These are phyloP conservation scores for Hyphopichia fennica DNA, from an alignment of 1,139 yeast species.

Conservation along the genomic window DNA sequence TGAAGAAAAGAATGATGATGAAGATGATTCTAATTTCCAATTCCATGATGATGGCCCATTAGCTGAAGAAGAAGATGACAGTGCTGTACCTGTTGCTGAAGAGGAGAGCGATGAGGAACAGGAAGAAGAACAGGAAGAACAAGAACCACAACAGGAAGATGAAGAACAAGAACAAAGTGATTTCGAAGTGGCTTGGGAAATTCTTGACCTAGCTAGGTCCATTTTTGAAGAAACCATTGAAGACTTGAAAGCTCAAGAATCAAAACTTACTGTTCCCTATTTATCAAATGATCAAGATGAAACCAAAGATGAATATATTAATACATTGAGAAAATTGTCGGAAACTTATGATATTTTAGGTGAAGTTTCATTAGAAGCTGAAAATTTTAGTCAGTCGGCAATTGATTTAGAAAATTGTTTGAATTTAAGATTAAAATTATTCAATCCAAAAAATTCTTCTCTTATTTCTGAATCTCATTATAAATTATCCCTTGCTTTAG, in stretches of 20 bases:
- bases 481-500: constrained; percentile 78
- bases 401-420: constrained; percentile 62
- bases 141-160: constrained; percentile 30
- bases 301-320: constrained; percentile 31
- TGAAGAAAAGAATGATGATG: constrained; percentile 19
- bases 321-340: constrained; percentile 55
- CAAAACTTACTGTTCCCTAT: constrained; percentile 27
- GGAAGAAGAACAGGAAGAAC: constrained; percentile 31
- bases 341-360: constrained; percentile 82
- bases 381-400: constrained; percentile 76
- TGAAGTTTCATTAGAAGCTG: constrained; percentile 84
- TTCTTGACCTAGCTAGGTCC: constrained; percentile 72
- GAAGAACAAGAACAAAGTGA: constrained; percentile 68
- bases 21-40: constrained; percentile 47
- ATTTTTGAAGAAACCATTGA: constrained; percentile 52
- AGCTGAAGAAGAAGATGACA: constrained; percentile 49
- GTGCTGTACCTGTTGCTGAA: constrained; percentile 12
- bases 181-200: constrained; percentile 86
- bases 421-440: constrained; percentile 55
- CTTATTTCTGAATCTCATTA: constrained; percentile 78
- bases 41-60: constrained; percentile 52
- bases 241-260: constrained; percentile 14
- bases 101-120: constrained; percentile 24
- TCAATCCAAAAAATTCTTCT: constrained; percentile 49
- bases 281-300: constrained; percentile 34